Base-by-base conservation (phyloP, 441 rosid species). In the Syzygium syzygioides region DNA sequence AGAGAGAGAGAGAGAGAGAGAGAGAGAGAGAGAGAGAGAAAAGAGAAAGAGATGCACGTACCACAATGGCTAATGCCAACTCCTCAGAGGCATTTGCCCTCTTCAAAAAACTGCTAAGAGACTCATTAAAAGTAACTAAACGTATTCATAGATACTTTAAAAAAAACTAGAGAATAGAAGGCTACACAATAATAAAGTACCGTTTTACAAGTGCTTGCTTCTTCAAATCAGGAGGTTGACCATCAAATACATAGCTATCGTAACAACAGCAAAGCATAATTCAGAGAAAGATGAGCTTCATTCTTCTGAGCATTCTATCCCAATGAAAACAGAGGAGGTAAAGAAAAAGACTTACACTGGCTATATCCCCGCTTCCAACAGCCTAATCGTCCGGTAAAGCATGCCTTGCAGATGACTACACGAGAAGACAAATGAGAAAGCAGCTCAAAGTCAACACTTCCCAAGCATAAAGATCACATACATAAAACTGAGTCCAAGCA, bases 371-470 rank as follows among this genome's bases (percentile, higher is more conserved):
- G 99, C 94, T 90, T 96, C 99, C 55, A 98, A 96, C 86, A 96
- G 98, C 90, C 99, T 95, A 91, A 96, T 96, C 14, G 99, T 98
- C 85, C 98, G 95, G 88, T 89, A 90, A 91, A 98, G 95, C 99
- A 98, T 97, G 87, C 99, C 99, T 92, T 95, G 99, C 90, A 97
- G 92, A 91, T 98, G 99, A 91, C 99, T 97, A 90, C 76, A 88
- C 41, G 18, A 28, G 28, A 60, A 28, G 25, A 28, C 30, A 55
- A 30, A 87, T 50, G 50, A n/a, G 84, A 45, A 83, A 6, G 18
- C 55, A 54, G 55, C 20, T 11, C 55, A 4, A 14, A 14, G 20
- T 54, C 55, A 14, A 54, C 55, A 17, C 55, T 54, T 54, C 11
- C 55, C 55, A 54, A 14, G 55, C 6, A 6, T 7, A 54, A 54